Conservation (phyloP, 148 eudicot species). For the Polygonum maritimum region DNA sequence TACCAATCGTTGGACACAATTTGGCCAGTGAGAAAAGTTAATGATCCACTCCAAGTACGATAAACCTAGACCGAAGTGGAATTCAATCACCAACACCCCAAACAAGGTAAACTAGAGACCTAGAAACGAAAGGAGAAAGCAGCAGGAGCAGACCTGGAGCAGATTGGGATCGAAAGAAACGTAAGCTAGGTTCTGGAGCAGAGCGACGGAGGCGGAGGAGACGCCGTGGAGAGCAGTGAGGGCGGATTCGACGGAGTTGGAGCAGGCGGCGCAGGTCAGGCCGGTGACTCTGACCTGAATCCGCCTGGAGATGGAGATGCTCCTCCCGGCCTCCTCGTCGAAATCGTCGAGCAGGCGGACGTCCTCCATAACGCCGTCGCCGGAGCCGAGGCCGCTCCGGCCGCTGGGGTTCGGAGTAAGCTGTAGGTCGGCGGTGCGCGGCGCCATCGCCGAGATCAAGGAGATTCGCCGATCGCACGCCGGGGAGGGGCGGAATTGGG, state of each 20-base stretch:
- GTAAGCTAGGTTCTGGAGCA: constrained; percentile 76
- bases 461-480: not conserved
- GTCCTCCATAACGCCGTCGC: constrained; percentile 45
- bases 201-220: constrained; percentile 62
- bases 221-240: constrained; percentile 54
- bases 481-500: not conserved
- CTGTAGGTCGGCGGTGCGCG: constrained; percentile 33
- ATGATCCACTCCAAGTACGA: not conserved
- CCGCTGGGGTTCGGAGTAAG: constrained; percentile 22
- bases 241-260: constrained; percentile 78
- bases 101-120: not conserved
- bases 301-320: constrained; percentile 19
- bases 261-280: constrained; percentile 94
- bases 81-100: not conserved
- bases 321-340: constrained; percentile 16
- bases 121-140: not conserved
- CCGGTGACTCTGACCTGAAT: constrained; percentile 72
- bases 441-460: constrained; percentile 38
- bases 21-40: not conserved
- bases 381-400: constrained; percentile 16
- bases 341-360: constrained; percentile 52
- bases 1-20: not conserved
- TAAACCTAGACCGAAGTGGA: not conserved
- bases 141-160: constrained; percentile 42
- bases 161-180: constrained; percentile 61